A percentile compares a stretch with the other conserved stretches of the same genome.
These are phyloP conservation scores for Paecilomyces dactylethromorphus DNA, from an alignment of 2,329 filamentous ascomycete species.

Conservation along the genomic window DNA sequence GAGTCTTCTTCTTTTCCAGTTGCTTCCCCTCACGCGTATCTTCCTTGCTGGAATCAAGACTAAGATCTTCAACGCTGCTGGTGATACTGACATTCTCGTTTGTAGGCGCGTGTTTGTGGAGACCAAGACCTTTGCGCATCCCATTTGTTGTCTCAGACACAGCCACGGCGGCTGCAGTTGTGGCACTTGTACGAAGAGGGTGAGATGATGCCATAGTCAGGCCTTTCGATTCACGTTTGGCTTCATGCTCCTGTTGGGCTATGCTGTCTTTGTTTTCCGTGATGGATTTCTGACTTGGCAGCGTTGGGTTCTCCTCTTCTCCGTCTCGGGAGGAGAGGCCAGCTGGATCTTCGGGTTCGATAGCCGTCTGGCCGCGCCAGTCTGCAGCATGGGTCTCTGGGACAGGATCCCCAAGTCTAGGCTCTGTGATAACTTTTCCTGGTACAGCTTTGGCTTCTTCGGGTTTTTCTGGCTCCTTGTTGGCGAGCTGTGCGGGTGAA, in stretches of 20 bases:
- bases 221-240: conserved; percentile 17
- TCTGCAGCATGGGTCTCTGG: conserved; percentile 64
- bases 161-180: background rate
- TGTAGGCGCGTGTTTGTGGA: conserved; percentile 58
- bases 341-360: conserved; percentile 1
- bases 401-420: conserved; percentile 60
- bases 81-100: conserved; percentile 65
- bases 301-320: background rate
- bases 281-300: background rate
- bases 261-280: background rate
- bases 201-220: conserved; percentile 2
- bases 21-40: conserved; percentile 12
- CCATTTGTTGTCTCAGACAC: conserved; percentile 3
- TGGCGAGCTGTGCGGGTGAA: conserved; percentile 9
- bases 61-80: conserved; percentile 52
- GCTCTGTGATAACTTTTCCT: conserved; percentile 54
- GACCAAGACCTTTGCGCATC: conserved; percentile 58
- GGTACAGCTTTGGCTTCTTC: conserved; percentile 14
- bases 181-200: conserved; percentile 7
- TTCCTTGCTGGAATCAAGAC: conserved; percentile 14
- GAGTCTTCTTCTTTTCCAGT: conserved; percentile 13
- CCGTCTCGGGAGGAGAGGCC: conserved; percentile 6
- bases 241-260: background rate
- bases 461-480: conserved; percentile 11
- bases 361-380: conserved; percentile 58